Conservation (phyloP, 768 basidiomycete species). For the Serendipita sp. region DNA sequence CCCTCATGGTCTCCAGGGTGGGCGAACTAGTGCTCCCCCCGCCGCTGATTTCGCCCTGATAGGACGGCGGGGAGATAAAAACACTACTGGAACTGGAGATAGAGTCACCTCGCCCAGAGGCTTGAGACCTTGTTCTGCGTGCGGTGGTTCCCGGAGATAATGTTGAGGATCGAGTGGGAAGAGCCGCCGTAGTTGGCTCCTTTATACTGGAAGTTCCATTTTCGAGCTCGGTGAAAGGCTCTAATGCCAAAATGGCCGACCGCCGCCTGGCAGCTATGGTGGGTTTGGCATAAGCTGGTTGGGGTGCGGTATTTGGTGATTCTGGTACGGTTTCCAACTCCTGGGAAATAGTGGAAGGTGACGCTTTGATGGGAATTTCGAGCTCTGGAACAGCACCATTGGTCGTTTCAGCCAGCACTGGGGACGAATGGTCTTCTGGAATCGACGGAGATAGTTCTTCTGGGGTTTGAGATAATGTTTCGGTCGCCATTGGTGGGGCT, state of each 20-base stretch:
- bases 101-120: neutral
- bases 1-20: slow-evolving; percentile 1
- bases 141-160: neutral
- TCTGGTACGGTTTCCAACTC: neutral
- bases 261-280: neutral
- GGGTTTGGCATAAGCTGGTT: neutral
- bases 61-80: slow-evolving; percentile 6
- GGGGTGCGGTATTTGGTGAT: neutral
- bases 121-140: neutral
- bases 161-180: neutral
- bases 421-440: no score
- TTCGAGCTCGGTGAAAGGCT: neutral
- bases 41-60: slow-evolving; percentile 5
- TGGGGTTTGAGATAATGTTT: no score
- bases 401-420: no score
- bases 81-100: slow-evolving; percentile 5
- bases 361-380: neutral
- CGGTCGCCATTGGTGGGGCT: no score
- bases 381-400: neutral
- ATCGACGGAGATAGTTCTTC: no score
- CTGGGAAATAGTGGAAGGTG: neutral
- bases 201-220: neutral
- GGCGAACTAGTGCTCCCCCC: slow-evolving; percentile 4
- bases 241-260: neutral
- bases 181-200: neutral